Conservation (phyloP, 352 stramenopile genomes). For the Phytopythium sindhum region DNA sequence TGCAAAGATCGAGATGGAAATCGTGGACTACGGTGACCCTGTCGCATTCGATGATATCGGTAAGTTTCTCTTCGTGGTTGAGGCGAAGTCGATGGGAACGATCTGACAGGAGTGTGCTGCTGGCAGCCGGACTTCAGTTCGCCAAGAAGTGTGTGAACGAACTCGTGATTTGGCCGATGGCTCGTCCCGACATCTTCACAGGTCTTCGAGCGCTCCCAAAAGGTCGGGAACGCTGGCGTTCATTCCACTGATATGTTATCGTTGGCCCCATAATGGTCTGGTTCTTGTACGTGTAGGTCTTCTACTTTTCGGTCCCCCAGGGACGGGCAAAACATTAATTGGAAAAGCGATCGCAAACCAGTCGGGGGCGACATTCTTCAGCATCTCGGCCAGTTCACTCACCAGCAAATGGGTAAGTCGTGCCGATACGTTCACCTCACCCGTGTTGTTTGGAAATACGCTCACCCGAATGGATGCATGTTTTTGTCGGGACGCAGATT, state of each 20-base stretch:
- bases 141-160: conserved; percentile 98
- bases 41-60: conserved; percentile 98
- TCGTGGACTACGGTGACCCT: conserved; percentile 91
- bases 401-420: conserved; percentile 96
- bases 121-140: conserved; percentile 91
- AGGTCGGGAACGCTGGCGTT: conserved; percentile 29
- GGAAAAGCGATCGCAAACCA: conserved; percentile 99
- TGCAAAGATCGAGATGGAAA: conserved; percentile 97
- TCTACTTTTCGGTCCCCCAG: conserved; percentile 94
- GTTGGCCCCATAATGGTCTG: background rate
- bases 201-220: conserved; percentile 91
- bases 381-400: conserved; percentile 97
- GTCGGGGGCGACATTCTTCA: conserved; percentile 98
- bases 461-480: background rate
- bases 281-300: conserved; percentile 53
- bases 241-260: background rate
- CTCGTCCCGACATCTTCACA: conserved; percentile 96
- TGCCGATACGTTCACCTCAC: background rate
- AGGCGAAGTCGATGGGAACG: background rate
- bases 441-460: background rate
- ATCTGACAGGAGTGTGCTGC: background rate
- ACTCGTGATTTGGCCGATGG: conserved; percentile 98
- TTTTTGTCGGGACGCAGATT: conserved; percentile 65
- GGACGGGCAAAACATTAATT: conserved; percentile 98
- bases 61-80: conserved; percentile 12